Evolutionary conservation across 805 yeast species (phyloP), one percentile per base, ranked within the genome.

Genomic region (Isabelozyma heimii): DNA sequence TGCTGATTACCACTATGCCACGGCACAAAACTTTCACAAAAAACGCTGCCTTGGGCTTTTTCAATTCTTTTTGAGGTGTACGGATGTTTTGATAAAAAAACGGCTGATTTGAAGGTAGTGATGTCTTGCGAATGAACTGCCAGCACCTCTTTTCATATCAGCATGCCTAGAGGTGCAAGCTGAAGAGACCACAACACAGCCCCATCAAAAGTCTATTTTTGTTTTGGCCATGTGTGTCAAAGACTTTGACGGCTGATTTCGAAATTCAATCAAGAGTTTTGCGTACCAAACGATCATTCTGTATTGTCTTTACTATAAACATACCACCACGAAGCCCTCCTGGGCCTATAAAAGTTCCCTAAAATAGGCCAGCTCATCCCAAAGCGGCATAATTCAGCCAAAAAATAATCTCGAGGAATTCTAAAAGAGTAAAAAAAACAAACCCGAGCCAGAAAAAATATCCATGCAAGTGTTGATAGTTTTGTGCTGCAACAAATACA

Each of bases 1-100:
- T 16, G 37, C 26, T 8, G 13, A 12, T 14, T 15, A 42, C 44
- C 37, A 42, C 44, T 42, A 30, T 27, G 44, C 44, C 44, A 42
- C 20, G 7, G 15, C 10, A n/a, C 35, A 10, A 30, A 42, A 42
- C 24, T 30, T 13, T 20, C 42, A 40, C 27, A 40, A 40, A 40
- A 40, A 15, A 2, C 5, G 3, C 5, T 3, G n/a, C 5, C n/a
- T 2, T 8, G 1, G 5, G n/a, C 35, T 8, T 30, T 30, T 30
- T 30, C 10, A 30, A 1, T 20, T 20, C 6, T 20, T 20, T 20
- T 20, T 20, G 24, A 4, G 24, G 24, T 20, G 24, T 20, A 20
- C 3, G 24, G 24, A 20, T 20, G 6, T 20, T 20, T 20, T 2
- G 4, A 5, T 20, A 20, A 5, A 20, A 20, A 20, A 20, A 1